phyloP scores from a whole-genome alignment of 1,284 basidiomycete species.

The Tetrapyrgos nigripes region DNA sequence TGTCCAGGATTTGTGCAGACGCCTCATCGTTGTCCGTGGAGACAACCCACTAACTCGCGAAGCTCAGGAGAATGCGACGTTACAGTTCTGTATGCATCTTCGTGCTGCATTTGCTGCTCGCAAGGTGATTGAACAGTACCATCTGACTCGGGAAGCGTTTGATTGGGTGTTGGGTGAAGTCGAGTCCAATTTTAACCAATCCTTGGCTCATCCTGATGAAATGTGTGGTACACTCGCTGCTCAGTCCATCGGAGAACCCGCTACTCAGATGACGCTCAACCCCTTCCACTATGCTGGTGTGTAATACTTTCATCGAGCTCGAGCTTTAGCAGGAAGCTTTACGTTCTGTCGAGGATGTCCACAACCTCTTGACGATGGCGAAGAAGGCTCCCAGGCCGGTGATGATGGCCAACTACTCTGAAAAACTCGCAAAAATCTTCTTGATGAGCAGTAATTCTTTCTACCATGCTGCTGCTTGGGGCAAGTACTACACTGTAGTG shows the following conservation, averaged over 20 bases:
- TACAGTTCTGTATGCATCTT: constrained; percentile 93
- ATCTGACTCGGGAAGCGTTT: constrained; percentile 91
- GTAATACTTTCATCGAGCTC: constrained; percentile 95
- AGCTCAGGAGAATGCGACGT: constrained; percentile 89
- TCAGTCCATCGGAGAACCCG: constrained; percentile 99
- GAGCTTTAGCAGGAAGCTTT: constrained; percentile 99
- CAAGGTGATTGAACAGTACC: constrained; percentile 85
- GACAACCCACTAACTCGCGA: constrained; percentile 79
- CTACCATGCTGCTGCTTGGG: constrained; percentile 98
- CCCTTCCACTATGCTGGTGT: constrained; percentile 99
- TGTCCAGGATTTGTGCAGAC: constrained; percentile 72
- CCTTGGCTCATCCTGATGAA: constrained; percentile 93
- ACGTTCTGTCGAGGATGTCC: constrained; percentile 98
- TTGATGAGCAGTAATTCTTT: constrained; percentile 92
- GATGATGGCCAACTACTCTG: constrained; percentile 99
- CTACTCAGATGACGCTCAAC: constrained; percentile 98
- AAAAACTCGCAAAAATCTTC: constrained; percentile 97
- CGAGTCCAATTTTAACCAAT: constrained; percentile 93
- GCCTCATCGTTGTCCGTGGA: constrained; percentile 88
- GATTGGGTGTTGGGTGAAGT: constrained; percentile 98
- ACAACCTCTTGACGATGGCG: constrained; percentile 92
- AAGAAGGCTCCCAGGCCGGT: constrained; percentile 91
- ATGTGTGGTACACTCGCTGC: constrained; percentile 99
- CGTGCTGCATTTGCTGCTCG: constrained; percentile 88
- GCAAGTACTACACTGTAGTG: constrained; percentile 79